Base-by-base conservation (phyloP, 805 yeast genomes). In the Monosporozyma servazzii region DNA sequence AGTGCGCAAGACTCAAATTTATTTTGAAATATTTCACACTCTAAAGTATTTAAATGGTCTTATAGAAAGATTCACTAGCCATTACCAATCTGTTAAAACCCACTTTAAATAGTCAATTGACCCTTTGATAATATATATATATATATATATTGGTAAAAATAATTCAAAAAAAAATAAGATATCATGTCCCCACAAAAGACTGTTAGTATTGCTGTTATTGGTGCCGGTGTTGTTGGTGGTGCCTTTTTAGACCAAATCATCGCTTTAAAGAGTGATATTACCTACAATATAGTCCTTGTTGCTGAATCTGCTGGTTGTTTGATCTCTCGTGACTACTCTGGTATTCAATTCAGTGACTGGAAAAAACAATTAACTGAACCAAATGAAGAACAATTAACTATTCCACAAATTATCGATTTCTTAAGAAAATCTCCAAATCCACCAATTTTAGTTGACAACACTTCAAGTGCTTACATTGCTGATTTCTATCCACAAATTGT, bases 151-250 rank as follows among this genome's bases (percentile, higher is more conserved):
- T 18, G n/a, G n/a, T 7, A 6, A 17, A 18, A 18, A 6, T 3
- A 37, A 37, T 17, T 17, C 8, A 37, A 11, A 37, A 9, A n/a
- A n/a, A 37, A 2, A 18, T 37, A 37, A 36, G 13, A 10, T 13
- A 47, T 20, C 18, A 79, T 78, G 82, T 61, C 73, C 49, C 51
- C 54, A 21, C 41, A 17, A 37, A 77, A 74, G 58, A 64, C 77
- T 53, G 84, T 83, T 49, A 84, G 84, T 63, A 70, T 85, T 58
- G 90, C 89, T 36, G 75, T 85, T 60, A 79, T 85, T 54, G 90
- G 90, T 50, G 83, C 97, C 50, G 99, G 99, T 63, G 93, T 91
- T 48, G 98, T 93, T 55, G 99, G 99, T 54, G 78, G 93, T 25
- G 87, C 96, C 48, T 88, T 89, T 73, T 74, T 93, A 68, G 79